phyloP scores from a whole-genome alignment of 2,329 filamentous ascomycete genomes.

The Leptosphaerulina australis region DNA sequence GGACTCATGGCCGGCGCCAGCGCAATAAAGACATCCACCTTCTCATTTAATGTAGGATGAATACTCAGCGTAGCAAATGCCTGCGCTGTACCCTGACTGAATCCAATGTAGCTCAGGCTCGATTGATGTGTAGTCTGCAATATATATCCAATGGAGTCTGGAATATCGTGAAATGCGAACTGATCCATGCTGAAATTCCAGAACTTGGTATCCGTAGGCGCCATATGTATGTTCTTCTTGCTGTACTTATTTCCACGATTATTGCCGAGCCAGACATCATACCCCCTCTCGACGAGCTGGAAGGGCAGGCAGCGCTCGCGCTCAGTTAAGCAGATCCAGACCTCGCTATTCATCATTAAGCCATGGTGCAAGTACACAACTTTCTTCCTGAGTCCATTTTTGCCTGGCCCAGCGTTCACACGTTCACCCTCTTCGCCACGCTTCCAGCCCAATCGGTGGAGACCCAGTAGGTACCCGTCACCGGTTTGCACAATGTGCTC shows the following conservation, averaged over 20 bases:
- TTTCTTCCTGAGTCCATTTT: slow-evolving; percentile 68
- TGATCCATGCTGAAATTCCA: slow-evolving; percentile 99
- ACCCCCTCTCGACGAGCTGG: slow-evolving; percentile 84
- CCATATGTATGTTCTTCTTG: slow-evolving; percentile 82
- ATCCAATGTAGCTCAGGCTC: slow-evolving; percentile 93
- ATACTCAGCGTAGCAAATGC: slow-evolving; percentile 93
- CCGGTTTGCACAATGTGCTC: slow-evolving; percentile 95
- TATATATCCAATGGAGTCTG: slow-evolving; percentile 91
- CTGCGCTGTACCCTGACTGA: slow-evolving; percentile 95
- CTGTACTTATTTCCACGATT: slow-evolving; percentile 99
- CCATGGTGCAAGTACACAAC: slow-evolving; percentile 96
- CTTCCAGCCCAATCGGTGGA: slow-evolving; percentile 84
- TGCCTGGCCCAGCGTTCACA: slow-evolving; percentile 72
- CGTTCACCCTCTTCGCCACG: slow-evolving; percentile 79
- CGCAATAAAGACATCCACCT: slow-evolving; percentile 95
- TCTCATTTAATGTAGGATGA: slow-evolving; percentile 87
- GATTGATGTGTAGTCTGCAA: slow-evolving; percentile 80
- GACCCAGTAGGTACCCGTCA: slow-evolving; percentile 89
- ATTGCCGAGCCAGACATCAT: slow-evolving; percentile 97
- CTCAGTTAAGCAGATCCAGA: slow-evolving; percentile 94
- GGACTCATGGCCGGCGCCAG: slow-evolving; percentile 97
- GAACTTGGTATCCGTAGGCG: slow-evolving; percentile 77
- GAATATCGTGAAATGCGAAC: slow-evolving; percentile 97
- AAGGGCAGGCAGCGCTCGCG: slow-evolving; percentile 86
- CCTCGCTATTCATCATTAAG: slow-evolving; percentile 97